Evolutionary conservation across 257 asterid genomes (phyloP), one percentile per base, ranked within the genome.

Genomic region (Capsicum baccatum): DNA sequence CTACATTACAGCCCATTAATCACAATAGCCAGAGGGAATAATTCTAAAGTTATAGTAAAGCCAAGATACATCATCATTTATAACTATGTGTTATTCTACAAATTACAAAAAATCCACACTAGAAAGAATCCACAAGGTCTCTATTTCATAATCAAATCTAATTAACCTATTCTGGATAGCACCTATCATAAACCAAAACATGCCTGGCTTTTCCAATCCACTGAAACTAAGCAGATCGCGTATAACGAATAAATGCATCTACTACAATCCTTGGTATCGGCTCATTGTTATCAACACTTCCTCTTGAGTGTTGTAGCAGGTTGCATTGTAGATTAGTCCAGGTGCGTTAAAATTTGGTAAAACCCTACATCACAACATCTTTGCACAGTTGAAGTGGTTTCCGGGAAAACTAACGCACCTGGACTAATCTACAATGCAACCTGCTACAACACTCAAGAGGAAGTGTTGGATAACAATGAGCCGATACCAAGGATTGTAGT

Each of bases 1-100:
- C 82, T 78, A 55, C 19, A 54, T 78, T 64, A 78, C 50, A 26
- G 82, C 33, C 62, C 19, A 74, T 52, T 55, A 21, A 52, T 74
- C 81, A 74, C 62, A 74, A 21, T 42, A 42, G 50, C 21, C 21
- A 50, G 47, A 50, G 47, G 19, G 13, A 74, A 54, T 33, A 50
- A 50, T 54, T 50, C 62, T 74, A 13, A 9, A 50, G 81, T 52
- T 35, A 74, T 7, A 74, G 62, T 60, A 74, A 74, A 74, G 62
- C 81, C 81, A 74, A 1, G 14, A 33, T 21, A 74, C 21, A 50
- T 50, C 21, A 50, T 50, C 47, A 50, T 74, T 13, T 33, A 74
- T 21, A 52, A 74, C 52, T 74, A 21, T 74, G 59, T 21, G 62
- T 21, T 50, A 52, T 50, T 74, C 19, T 21, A 52, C 62, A 74